These are phyloP conservation scores for Gossypium davidsonii DNA, from an alignment of 441 rosid genomes.

Conservation along the genomic window DNA sequence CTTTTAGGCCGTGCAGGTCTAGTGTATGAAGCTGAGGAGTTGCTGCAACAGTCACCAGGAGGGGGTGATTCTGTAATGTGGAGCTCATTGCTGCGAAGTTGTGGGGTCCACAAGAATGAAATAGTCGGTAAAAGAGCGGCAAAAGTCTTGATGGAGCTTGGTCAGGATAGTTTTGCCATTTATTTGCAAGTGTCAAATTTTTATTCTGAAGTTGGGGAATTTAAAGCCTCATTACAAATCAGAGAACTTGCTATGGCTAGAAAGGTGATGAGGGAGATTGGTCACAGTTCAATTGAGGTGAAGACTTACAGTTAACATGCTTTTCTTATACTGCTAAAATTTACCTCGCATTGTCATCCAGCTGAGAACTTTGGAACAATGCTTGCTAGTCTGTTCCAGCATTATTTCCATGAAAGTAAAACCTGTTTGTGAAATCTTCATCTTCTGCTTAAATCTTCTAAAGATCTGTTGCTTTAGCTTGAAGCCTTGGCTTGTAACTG, in stretches of 20 bases:
- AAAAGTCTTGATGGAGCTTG: constrained; percentile 44
- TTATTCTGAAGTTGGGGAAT: constrained; percentile 60
- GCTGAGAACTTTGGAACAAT: neutral
- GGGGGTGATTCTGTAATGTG: constrained; percentile 52
- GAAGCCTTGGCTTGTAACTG: constrained; percentile 38
- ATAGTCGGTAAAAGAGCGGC: constrained; percentile 62
- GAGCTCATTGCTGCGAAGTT: constrained; percentile 68
- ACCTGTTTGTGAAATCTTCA: constrained; percentile 20
- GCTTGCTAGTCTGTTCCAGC: constrained; percentile 8
- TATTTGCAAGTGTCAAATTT: constrained; percentile 54
- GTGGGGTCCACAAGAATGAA: constrained; percentile 53
- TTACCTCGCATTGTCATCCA: neutral
- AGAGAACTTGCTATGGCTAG: constrained; percentile 46
- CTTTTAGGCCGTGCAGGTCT: constrained; percentile 68
- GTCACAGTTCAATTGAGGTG: constrained; percentile 46
- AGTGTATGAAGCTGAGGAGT: constrained; percentile 53
- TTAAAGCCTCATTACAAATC: constrained; percentile 39
- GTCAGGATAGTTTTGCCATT: constrained; percentile 47
- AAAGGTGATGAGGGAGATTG: constrained; percentile 44
- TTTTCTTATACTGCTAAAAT: constrained; percentile 15
- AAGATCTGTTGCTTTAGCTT: constrained; percentile 38
- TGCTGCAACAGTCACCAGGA: constrained; percentile 39
- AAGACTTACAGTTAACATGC: constrained; percentile 16
- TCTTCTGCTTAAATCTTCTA: constrained; percentile 11
- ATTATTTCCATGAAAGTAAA: neutral